Conservation (phyloP, 2,329 filamentous ascomycete genomes). For the Davidsoniella virescens region DNA sequence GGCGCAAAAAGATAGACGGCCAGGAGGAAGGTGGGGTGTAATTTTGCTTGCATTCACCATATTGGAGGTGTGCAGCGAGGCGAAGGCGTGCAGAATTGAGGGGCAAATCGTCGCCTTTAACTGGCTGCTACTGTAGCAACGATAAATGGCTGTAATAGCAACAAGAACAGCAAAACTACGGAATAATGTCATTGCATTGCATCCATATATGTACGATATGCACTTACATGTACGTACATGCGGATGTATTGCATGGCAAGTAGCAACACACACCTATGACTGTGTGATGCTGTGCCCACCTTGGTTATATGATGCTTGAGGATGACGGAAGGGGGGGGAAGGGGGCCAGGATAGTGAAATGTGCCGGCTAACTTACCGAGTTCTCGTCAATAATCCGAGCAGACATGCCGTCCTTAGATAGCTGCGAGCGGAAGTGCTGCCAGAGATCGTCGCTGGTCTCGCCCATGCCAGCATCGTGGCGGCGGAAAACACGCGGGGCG, state of each 20-base stretch:
- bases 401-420: slow-evolving; percentile 42
- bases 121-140: too few relatives aligned
- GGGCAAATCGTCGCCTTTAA: too few relatives aligned
- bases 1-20: not conserved
- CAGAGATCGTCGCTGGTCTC: slow-evolving; percentile 37
- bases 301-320: too few relatives aligned
- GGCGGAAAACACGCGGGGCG: slow-evolving; percentile 33
- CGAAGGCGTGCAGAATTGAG: too few relatives aligned
- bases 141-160: too few relatives aligned
- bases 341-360: not conserved
- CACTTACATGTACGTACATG: not conserved
- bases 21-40: too few relatives aligned
- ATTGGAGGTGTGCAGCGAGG: too few relatives aligned
- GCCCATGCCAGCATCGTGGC: slow-evolving; percentile 22
- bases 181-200: too few relatives aligned
- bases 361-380: slow-evolving; percentile 31
- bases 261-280: not conserved
- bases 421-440: slow-evolving; percentile 41
- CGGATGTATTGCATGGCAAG: not conserved
- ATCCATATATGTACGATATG: too few relatives aligned
- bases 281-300: not conserved
- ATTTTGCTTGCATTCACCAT: too few relatives aligned
- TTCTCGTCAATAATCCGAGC: slow-evolving; percentile 36
- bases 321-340: too few relatives aligned
- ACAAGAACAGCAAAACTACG: too few relatives aligned